A percentile compares a stretch with the other conserved stretches of the same genome.
phyloP scores from a whole-genome alignment of 1,284 basidiomycete species.

The Fomitopsis betulina region DNA sequence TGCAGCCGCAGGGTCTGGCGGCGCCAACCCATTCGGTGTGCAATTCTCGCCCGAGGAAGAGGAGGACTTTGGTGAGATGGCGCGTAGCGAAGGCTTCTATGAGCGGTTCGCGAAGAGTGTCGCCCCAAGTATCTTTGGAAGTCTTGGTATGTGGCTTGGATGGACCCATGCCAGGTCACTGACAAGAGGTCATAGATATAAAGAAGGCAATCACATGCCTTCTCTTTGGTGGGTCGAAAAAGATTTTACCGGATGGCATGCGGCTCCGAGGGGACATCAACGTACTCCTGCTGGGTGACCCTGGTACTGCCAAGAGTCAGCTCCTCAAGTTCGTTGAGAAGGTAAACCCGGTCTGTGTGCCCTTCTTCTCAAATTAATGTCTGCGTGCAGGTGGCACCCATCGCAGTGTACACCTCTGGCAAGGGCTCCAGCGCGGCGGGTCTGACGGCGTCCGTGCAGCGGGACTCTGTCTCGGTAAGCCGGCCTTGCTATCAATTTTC shows the following conservation, averaged over 20 bases:
- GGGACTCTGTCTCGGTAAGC: conserved; percentile 85
- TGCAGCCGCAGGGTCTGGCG: conserved; percentile 59
- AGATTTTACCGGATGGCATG: conserved; percentile 97
- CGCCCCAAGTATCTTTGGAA: conserved; percentile 96
- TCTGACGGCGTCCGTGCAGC: conserved; percentile 96
- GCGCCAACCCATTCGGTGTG: conserved; percentile 72
- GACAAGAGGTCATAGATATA: conserved; percentile 62
- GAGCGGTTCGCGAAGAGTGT: conserved; percentile 94
- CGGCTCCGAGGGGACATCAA: conserved; percentile 97
- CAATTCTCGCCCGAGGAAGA: conserved; percentile 96
- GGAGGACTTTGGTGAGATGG: conserved; percentile 91
- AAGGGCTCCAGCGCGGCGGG: conserved; percentile 98
- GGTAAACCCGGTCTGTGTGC: conserved; percentile 34
- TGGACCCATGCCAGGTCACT: background rate
- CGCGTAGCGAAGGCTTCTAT: conserved; percentile 87
- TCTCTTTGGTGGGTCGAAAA: conserved; percentile 97
- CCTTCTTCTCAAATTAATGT: background rate
- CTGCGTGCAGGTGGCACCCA: conserved; percentile 76
- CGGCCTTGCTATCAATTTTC: background rate
- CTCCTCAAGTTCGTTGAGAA: conserved; percentile 99
- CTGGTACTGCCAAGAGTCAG: conserved; percentile 97
- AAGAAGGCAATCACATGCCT: conserved; percentile 97
- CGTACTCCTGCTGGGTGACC: conserved; percentile 93
- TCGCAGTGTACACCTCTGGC: conserved; percentile 97
- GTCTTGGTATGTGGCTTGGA: conserved; percentile 56